Evolutionary conservation across 1,284 basidiomycete genomes (phyloP).

Genomic region (Anthracocystis walkeri): DNA sequence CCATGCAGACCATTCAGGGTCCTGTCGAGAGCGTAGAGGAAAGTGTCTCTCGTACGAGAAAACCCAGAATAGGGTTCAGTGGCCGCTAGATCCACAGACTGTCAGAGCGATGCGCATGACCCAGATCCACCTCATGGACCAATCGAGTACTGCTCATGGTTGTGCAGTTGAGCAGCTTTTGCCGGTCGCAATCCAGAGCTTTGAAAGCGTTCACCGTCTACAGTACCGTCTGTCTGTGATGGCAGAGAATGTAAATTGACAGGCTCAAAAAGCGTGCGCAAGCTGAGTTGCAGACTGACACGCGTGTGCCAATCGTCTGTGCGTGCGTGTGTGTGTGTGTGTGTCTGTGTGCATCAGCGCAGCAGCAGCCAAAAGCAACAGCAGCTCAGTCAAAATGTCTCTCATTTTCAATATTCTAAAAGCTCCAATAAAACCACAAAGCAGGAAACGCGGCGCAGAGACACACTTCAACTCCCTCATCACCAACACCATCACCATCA

Average conservation of each 20-base stretch:
- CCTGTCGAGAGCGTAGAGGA: not conserved
- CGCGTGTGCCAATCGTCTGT: slow-evolving; percentile 1
- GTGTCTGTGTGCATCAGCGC: not conserved
- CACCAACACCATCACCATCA: slow-evolving; percentile 18
- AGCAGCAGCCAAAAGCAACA: not conserved
- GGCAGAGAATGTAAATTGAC: not conserved
- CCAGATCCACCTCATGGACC: too few species aligned
- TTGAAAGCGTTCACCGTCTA: too few species aligned
- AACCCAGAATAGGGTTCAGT: not conserved
- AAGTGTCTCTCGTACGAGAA: not conserved
- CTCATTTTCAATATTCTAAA: not conserved
- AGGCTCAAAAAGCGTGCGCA: too few species aligned
- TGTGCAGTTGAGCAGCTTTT: too few species aligned
- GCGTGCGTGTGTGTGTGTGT: slow-evolving; percentile 11
- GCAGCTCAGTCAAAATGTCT: not conserved
- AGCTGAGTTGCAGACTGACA: not conserved
- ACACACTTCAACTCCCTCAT: slow-evolving; percentile 9
- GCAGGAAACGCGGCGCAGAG: slow-evolving; percentile 11
- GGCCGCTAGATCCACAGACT: too few species aligned
- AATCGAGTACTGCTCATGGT: too few species aligned
- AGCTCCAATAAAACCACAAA: not conserved
- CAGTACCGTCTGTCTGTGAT: too few species aligned
- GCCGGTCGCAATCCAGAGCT: too few species aligned
- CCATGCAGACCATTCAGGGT: not conserved
- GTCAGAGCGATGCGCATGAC: too few species aligned